phyloP scores from a whole-genome alignment of 345 rosid genomes.

The Hibiscus trionum region DNA sequence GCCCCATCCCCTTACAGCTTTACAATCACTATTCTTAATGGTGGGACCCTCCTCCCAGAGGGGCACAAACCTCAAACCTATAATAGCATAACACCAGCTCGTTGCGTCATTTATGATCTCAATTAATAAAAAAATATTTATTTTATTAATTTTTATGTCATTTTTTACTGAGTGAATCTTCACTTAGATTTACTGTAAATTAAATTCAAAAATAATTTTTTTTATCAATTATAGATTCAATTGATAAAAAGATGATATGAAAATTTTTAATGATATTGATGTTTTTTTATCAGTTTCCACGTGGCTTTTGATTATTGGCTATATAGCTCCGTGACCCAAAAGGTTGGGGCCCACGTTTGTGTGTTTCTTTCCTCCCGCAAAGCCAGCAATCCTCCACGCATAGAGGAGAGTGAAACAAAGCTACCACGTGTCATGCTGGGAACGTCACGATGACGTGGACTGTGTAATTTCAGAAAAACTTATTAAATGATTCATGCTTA shows the following conservation, averaged over 20 bases:
- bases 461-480: background rate
- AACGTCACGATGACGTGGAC: constrained; percentile 36
- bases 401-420: constrained; percentile 22
- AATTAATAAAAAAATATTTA: no score
- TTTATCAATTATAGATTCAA: no score
- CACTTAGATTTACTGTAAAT: no score
- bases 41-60: constrained; percentile 9
- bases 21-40: background rate
- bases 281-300: background rate
- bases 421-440: constrained; percentile 26
- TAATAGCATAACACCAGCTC: no score
- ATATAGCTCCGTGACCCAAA: background rate
- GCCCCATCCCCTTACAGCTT: background rate
- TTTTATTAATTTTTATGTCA: no score
- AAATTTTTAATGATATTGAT: no score
- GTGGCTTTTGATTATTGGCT: constrained; percentile 3
- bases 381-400: constrained; percentile 31
- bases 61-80: background rate
- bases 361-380: background rate
- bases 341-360: background rate
- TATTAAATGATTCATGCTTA: no score
- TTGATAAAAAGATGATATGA: no score
- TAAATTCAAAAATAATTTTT: no score
- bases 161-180: no score
- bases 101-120: no score